Conservation (phyloP, 116 monocot genomes). For the Trichopus zeylanicus region DNA sequence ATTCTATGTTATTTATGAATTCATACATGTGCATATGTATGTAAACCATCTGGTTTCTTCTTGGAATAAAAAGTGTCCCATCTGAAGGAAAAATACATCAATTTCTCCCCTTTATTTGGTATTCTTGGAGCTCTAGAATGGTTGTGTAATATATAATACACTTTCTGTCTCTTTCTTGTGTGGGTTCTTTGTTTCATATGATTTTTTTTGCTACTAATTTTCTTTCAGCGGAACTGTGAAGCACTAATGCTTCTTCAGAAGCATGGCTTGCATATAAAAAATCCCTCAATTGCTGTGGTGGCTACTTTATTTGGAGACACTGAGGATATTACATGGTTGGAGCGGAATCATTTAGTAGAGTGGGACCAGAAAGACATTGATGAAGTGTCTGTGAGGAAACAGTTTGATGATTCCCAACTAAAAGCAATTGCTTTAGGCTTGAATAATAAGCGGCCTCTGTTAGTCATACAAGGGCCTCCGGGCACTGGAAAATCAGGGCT, state of each 20-base stretch:
- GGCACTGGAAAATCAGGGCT: slow-evolving; percentile 88
- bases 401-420: slow-evolving; percentile 61
- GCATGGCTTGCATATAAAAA: slow-evolving; percentile 82
- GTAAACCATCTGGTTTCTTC: no score
- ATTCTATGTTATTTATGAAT: no score
- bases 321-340: slow-evolving; percentile 51
- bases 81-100: no score
- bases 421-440: slow-evolving; percentile 73
- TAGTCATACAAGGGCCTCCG: slow-evolving; percentile 84
- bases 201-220: slow-evolving; percentile 6
- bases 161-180: neutral
- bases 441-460: slow-evolving; percentile 72
- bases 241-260: slow-evolving; percentile 91
- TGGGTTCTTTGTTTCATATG: neutral
- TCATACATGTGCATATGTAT: no score
- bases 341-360: slow-evolving; percentile 54
- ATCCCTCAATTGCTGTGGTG: slow-evolving; percentile 74
- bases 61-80: no score
- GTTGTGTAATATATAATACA: neutral
- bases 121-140: no score
- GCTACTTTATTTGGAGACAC: slow-evolving; percentile 85
- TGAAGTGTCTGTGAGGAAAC: slow-evolving; percentile 23
- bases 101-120: no score
- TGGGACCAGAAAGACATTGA: slow-evolving; percentile 41
- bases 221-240: slow-evolving; percentile 82